These are phyloP conservation scores for Saposhnikovia divaricata DNA, from an alignment of 129 eudicot species.

Conservation along the genomic window DNA sequence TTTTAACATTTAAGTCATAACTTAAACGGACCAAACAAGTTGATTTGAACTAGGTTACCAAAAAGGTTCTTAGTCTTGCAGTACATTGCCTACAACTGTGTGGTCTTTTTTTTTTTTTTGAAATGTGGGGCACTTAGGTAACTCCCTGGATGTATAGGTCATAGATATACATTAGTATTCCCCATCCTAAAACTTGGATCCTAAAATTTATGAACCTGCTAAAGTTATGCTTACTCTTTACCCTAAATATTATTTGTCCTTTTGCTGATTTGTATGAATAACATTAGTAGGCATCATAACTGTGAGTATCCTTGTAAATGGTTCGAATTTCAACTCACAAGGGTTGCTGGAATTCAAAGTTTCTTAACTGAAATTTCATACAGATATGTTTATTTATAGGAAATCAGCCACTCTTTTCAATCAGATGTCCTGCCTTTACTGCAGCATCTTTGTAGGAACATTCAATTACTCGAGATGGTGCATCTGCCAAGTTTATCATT, in stretches of 20 bases:
- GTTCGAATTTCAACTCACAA: background rate
- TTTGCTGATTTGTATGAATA: background rate
- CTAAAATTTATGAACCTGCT: background rate
- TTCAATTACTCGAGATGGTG: background rate
- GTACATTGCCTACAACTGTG: background rate
- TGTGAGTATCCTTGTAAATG: background rate
- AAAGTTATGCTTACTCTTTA: background rate
- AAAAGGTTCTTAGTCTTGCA: background rate
- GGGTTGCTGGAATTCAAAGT: background rate
- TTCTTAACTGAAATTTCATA: background rate
- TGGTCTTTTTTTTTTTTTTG: background rate
- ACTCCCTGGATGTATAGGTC: background rate
- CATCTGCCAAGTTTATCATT: background rate
- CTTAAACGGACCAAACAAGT: background rate
- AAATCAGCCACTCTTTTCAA: background rate
- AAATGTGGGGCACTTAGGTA: background rate
- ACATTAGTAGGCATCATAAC: background rate
- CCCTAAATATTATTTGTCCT: background rate
- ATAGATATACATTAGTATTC: background rate
- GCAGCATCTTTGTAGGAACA: background rate
- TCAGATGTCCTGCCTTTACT: background rate
- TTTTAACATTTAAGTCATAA: background rate
- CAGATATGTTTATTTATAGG: background rate
- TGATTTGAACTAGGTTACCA: background rate
- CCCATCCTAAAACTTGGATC: background rate